Percentiles rank a stretch among this genome's conserved stretches.
Evolutionary conservation across 148 eudicot species (phyloP).

Genomic region (Diospyros lotus): DNA sequence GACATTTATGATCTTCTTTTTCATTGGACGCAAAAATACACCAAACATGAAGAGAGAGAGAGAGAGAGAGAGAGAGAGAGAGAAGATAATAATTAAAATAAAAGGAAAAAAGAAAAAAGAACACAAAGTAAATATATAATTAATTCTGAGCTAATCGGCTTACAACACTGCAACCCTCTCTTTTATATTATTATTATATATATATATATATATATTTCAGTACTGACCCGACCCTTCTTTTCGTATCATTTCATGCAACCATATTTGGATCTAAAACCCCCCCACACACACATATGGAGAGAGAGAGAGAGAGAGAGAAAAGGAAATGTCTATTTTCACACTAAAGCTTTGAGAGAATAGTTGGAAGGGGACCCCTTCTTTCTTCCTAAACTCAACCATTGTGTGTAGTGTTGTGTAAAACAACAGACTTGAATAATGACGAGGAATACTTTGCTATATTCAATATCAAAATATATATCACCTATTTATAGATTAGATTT

Average conservation of each 20-base stretch:
- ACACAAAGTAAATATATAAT: neutral
- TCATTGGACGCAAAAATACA: neutral
- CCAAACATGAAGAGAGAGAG: too few relatives aligned
- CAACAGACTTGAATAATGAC: too few relatives aligned
- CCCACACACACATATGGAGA: neutral
- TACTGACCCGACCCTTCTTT: constrained; percentile 8
- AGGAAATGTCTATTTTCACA: constrained; percentile 44
- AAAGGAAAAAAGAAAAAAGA: neutral
- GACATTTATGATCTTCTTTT: neutral
- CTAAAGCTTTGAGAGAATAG: constrained; percentile 7
- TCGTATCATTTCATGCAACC: constrained; percentile 28
- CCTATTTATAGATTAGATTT: too few relatives aligned
- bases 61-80: too few relatives aligned
- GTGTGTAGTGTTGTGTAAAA: too few relatives aligned
- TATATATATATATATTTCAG: neutral
- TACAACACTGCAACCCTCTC: neutral
- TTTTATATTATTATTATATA: neutral
- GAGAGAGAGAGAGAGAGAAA: constrained; percentile 18
- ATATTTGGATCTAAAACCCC: constrained; percentile 10
- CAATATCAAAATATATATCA: too few relatives aligned
- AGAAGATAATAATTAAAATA: neutral
- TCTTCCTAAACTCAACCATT: neutral
- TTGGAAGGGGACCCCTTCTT: neutral
- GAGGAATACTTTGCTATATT: too few relatives aligned
- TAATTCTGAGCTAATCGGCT: neutral